Conservation (phyloP, 164 flowering plant species). For the Berberis vulgaris region DNA sequence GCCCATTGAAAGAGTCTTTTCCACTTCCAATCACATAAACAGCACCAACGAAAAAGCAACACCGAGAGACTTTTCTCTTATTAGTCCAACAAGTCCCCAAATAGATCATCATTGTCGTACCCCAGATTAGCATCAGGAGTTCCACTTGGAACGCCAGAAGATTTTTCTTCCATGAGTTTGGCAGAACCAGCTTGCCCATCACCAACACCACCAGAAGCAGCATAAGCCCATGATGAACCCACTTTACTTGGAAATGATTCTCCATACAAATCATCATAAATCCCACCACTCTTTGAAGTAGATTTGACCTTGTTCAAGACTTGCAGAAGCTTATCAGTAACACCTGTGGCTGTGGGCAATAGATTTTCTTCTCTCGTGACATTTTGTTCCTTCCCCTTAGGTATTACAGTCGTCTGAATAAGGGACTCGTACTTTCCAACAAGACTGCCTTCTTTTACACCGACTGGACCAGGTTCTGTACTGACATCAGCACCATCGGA, state of each 20-base stretch:
- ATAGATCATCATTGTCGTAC: slow-evolving; percentile 64
- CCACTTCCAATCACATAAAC: too few relatives aligned
- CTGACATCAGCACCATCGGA: slow-evolving; percentile 95
- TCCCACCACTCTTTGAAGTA: slow-evolving; percentile 51
- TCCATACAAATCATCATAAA: slow-evolving; percentile 86
- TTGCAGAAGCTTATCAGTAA: slow-evolving; percentile 71
- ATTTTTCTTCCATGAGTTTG: slow-evolving; percentile 21
- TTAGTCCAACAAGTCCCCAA: slow-evolving; percentile 43
- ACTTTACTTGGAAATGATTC: slow-evolving; percentile 60
- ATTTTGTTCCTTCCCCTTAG: slow-evolving; percentile 63
- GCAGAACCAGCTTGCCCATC: slow-evolving; percentile 21
- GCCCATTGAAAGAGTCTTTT: too few relatives aligned
- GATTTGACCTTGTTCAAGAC: slow-evolving; percentile 75
- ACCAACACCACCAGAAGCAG: slow-evolving; percentile 25
- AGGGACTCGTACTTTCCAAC: slow-evolving; percentile 96
- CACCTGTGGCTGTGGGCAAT: slow-evolving; percentile 36
- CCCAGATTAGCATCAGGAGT: slow-evolving; percentile 16
- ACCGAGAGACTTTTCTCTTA: too few relatives aligned
- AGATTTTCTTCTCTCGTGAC: slow-evolving; percentile 32
- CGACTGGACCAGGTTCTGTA: slow-evolving; percentile 94
- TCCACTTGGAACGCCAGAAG: slow-evolving; percentile 14
- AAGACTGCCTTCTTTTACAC: slow-evolving; percentile 96
- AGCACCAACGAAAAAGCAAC: too few relatives aligned
- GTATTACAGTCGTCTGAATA: slow-evolving; percentile 78
- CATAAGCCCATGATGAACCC: slow-evolving; percentile 84